phyloP scores from a whole-genome alignment of 441 rosid species.

The Adansonia grandidieri region DNA sequence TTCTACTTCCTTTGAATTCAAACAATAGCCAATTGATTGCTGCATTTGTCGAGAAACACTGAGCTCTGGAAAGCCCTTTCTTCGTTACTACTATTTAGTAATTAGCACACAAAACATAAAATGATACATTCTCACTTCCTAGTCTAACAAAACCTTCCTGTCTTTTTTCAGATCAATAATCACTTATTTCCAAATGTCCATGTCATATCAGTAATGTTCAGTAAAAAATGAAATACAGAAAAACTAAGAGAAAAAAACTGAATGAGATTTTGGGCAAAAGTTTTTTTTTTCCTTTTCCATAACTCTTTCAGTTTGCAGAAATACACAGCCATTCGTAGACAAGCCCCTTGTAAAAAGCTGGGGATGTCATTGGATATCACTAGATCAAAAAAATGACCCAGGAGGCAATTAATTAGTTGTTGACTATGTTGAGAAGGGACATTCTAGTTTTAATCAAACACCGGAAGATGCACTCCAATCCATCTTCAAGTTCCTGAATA shows the following conservation, averaged over 20 bases:
- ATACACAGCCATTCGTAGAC: not conserved
- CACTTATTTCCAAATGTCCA: not conserved
- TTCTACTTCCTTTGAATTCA: not conserved
- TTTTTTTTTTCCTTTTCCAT: not conserved
- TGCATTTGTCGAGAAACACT: not conserved
- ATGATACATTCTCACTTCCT: not conserved
- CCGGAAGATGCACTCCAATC: conserved; percentile 35
- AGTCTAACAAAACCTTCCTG: not conserved
- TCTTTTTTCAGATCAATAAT: not conserved
- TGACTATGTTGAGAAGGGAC: conserved; percentile 43
- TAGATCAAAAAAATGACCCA: not conserved
- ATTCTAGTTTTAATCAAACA: conserved; percentile 34
- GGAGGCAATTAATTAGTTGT: conserved; percentile 1
- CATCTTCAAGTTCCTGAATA: conserved; percentile 33
- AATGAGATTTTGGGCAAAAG: not conserved
- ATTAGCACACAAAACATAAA: not conserved
- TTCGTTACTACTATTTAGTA: no score
- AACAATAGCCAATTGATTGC: not conserved
- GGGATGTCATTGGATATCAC: not conserved
- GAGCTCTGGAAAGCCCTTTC: not conserved
- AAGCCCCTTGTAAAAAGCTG: not conserved
- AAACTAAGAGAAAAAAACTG: not conserved
- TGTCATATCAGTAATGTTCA: not conserved
- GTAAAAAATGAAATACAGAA: not conserved
- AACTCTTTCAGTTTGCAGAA: not conserved